phyloP scores from a whole-genome alignment of 129 eudicot species.

The Artemisia argyi region DNA sequence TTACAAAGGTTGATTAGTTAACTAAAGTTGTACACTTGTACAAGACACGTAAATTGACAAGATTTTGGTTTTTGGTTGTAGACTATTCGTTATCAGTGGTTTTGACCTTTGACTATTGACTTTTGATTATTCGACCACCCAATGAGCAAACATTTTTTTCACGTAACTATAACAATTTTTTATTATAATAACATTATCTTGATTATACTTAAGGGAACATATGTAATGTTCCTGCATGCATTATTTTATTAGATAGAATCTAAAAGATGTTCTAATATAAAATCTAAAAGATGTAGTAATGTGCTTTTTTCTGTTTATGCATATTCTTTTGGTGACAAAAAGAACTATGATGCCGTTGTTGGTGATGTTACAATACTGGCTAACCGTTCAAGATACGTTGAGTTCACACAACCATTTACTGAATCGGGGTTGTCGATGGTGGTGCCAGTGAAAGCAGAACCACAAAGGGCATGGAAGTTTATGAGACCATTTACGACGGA shows the following conservation, averaged over 20 bases:
- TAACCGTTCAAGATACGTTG: slow-evolving; percentile 44
- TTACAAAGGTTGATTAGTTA: too few species aligned
- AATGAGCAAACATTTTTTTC: neutral
- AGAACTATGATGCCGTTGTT: slow-evolving; percentile 46
- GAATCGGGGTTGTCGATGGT: slow-evolving; percentile 65
- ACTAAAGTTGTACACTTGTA: neutral
- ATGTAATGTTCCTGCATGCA: too few species aligned
- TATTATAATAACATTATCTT: too few species aligned
- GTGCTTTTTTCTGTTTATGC: neutral
- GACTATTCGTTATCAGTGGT: neutral
- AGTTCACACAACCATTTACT: slow-evolving; percentile 56
- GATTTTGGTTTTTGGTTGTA: neutral
- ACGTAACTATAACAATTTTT: too few species aligned
- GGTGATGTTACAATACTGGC: slow-evolving; percentile 56
- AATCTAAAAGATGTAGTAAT: neutral
- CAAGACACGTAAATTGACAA: too few species aligned
- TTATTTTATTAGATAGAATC: neutral
- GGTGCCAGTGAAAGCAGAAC: slow-evolving; percentile 43
- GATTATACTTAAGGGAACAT: too few species aligned
- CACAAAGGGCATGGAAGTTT: slow-evolving; percentile 48
- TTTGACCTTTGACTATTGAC: neutral
- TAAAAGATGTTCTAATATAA: neutral
- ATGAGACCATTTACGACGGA: slow-evolving; percentile 43
- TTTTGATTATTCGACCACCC: neutral
- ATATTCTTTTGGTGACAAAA: slow-evolving; percentile 2